Conservation (phyloP, 768 basidiomycete genomes). For the Boletus rubropictus region DNA sequence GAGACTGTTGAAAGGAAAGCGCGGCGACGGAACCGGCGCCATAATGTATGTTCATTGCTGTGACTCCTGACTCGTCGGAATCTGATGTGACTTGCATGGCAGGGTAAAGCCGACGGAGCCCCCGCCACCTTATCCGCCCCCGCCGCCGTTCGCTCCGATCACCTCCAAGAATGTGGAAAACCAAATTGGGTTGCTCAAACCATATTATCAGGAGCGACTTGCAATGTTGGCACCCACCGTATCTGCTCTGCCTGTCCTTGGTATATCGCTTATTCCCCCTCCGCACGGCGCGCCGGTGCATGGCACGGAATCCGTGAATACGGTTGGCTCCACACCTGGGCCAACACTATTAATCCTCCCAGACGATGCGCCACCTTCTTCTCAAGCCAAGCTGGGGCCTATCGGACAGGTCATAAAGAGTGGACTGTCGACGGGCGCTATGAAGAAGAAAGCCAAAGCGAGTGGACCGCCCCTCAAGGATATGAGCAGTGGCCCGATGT, state of each 20-base stretch:
- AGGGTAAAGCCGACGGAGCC: slow-evolving; percentile 68
- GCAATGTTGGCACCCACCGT: slow-evolving; percentile 33
- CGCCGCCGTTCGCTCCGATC: slow-evolving; percentile 74
- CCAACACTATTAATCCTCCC: slow-evolving; percentile 38
- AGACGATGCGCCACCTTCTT: slow-evolving; percentile 56
- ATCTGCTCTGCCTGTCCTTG: slow-evolving; percentile 12
- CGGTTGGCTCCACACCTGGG: neutral
- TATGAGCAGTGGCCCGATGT: slow-evolving; percentile 11
- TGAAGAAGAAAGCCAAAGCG: slow-evolving; percentile 57
- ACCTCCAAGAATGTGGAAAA: slow-evolving; percentile 57
- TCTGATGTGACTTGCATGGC: slow-evolving; percentile 6
- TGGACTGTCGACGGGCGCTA: slow-evolving; percentile 35
- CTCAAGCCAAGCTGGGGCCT: slow-evolving; percentile 71
- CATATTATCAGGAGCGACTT: slow-evolving; percentile 64
- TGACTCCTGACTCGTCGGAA: neutral
- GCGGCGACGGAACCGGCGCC: slow-evolving; percentile 34
- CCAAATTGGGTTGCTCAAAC: slow-evolving; percentile 81
- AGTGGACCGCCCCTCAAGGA: slow-evolving; percentile 22
- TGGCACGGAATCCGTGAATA: neutral
- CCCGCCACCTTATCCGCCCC: slow-evolving; percentile 79
- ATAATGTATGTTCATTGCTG: slow-evolving; percentile 42
- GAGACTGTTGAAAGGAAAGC: slow-evolving; percentile 65
- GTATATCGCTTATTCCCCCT: slow-evolving; percentile 16
- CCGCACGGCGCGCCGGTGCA: slow-evolving; percentile 2
- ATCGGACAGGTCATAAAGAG: slow-evolving; percentile 67